A percentile compares a stretch with the other conserved stretches of the same genome.
phyloP scores from a whole-genome alignment of 305 asterid genomes.

The Stenogyne calaminthoides region DNA sequence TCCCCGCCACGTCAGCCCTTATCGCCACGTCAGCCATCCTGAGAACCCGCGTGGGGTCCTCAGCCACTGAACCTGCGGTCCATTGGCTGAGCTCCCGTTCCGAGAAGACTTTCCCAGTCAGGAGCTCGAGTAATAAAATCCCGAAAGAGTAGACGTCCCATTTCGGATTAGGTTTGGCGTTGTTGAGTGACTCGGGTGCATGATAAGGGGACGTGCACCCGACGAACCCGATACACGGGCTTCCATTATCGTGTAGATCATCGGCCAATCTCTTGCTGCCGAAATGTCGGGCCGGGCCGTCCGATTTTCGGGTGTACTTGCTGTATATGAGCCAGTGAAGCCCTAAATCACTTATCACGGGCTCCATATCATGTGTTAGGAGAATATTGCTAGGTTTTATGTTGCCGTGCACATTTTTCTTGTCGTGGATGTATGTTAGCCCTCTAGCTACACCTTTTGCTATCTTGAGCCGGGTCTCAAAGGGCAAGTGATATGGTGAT shows the following conservation, averaged over 20 bases:
- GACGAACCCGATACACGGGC: constrained; percentile 49
- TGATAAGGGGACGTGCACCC: constrained; percentile 82
- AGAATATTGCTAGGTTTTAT: constrained; percentile 92
- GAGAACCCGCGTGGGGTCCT: constrained; percentile 53
- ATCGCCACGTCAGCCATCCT: constrained; percentile 70
- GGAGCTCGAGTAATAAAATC: constrained; percentile 66
- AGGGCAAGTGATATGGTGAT: constrained; percentile 68
- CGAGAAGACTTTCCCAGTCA: constrained; percentile 78
- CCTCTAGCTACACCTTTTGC: constrained; percentile 87
- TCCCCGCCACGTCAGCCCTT: constrained; percentile 59
- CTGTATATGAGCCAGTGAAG: constrained; percentile 65
- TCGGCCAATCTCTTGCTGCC: constrained; percentile 61
- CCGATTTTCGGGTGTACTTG: constrained; percentile 43
- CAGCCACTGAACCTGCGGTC: constrained; percentile 37
- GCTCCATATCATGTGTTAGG: constrained; percentile 78
- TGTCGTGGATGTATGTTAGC: constrained; percentile 75
- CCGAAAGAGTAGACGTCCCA: constrained; percentile 98
- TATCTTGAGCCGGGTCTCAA: constrained; percentile 60
- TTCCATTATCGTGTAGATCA: constrained; percentile 40
- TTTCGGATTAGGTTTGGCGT: constrained; percentile 64
- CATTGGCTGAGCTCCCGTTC: constrained; percentile 69
- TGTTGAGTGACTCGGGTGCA: constrained; percentile 83
- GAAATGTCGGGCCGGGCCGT: constrained; percentile 56
- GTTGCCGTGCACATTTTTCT: constrained; percentile 91
- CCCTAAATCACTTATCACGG: constrained; percentile 76